Evolutionary conservation across 176 grass and related monocot species (phyloP), one percentile per base, ranked within the genome.

Genomic region (Avena atlantica): DNA sequence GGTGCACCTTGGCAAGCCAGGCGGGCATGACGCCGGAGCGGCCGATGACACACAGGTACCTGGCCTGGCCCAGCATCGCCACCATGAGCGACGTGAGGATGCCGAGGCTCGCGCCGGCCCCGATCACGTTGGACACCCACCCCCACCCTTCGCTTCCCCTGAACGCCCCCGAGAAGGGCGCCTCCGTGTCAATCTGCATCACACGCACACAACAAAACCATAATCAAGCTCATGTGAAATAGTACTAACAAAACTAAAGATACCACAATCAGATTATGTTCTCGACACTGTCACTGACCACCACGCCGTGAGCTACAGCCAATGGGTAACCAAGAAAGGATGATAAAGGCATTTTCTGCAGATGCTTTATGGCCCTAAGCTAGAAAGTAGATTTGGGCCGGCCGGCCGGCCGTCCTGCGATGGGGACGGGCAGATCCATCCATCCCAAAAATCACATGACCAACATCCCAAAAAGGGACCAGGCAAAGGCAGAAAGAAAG

Each of bases 41-140:
- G 29, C 97, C 94, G 81, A 99, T 96, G 59, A 96, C 97, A 52
- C 97, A 99, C 6, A 99, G 82, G 78, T 99, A 99, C 63, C 97
- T 84, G 0, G 97, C 97, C 83, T 99, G 97, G 0, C 97, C 97
- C 42, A 99, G 79, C 97, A 96, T 99, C n/a, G 97, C 85, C 14
- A 94, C 94, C 89, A 96, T 81, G 7, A 99, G 88, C 44, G 97
- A 99, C 62, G 97, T 96, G 52, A 99, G 80, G 88, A 99, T 99
- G 31, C 97, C 94, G 2, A 94, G 89, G 82, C 97, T 91, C 0
- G 97, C 97, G 5, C 97, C 97, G 2, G 72, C 87, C 13, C 92
- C 97, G 25, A 96, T 84, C 49, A 96, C 90, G 65, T 96, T 99
- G 9, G 97, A 99, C 72, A 90, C 97, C 97, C 94, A 98, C 31